phyloP scores from a whole-genome alignment of 2,329 filamentous ascomycete genomes.

The Alternaria sp. region DNA sequence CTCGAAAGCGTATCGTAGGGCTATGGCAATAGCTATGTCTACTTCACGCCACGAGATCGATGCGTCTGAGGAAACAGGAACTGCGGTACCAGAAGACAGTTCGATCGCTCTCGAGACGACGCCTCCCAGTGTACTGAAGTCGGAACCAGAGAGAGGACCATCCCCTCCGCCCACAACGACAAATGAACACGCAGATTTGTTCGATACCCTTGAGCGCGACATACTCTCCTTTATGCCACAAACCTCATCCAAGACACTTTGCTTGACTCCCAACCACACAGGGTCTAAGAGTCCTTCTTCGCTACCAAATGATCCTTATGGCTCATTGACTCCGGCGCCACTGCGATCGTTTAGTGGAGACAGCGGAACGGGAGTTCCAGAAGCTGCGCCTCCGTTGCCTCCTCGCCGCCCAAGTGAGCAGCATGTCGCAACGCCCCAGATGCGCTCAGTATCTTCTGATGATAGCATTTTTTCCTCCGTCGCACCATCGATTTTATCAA shows the following conservation, averaged over 20 bases:
- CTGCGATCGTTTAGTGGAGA: conserved; percentile 17
- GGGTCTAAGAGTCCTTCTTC: neutral
- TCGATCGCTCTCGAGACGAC: conserved; percentile 3
- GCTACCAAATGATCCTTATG: neutral
- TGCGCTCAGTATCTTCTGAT: conserved; percentile 15
- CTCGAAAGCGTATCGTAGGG: conserved; percentile 41
- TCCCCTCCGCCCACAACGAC: neutral
- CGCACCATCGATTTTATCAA: conserved; percentile 15
- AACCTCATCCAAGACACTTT: conserved; percentile 12
- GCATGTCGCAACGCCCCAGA: conserved; percentile 1
- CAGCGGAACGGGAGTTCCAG: neutral
- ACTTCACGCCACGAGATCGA: conserved; percentile 9
- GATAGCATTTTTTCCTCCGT: conserved; percentile 13
- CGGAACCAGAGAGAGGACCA: neutral
- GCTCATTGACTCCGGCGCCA: conserved; percentile 2
- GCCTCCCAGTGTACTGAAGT: neutral
- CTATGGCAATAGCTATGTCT: conserved; percentile 36
- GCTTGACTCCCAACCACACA: neutral
- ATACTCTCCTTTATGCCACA: conserved; percentile 25
- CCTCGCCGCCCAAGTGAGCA: conserved; percentile 27
- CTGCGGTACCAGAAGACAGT: conserved; percentile 14
- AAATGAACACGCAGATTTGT: conserved; percentile 8
- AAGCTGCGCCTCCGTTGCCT: conserved; percentile 21
- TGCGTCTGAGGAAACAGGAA: neutral
- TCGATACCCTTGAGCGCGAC: conserved; percentile 24